Conservation (phyloP, 768 basidiomycete genomes). For the Leccinum disarticulatum region DNA sequence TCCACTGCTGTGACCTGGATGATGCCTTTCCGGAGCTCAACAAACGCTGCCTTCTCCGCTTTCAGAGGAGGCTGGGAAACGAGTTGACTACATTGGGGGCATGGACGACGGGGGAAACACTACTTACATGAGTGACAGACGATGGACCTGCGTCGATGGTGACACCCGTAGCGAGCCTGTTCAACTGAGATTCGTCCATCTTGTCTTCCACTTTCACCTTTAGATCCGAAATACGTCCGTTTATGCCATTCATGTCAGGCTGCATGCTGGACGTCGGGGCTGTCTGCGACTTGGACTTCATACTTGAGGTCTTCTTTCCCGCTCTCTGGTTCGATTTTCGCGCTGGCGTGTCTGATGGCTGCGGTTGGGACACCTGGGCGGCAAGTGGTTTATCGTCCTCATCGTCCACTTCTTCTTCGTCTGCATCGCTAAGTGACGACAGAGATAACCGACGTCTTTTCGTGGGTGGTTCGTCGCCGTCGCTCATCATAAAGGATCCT, state of each 20-base stretch:
- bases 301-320: conserved; percentile 58
- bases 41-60: conserved; percentile 73
- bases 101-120: background rate
- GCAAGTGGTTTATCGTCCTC: conserved; percentile 61
- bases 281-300: conserved; percentile 60
- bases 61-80: conserved; percentile 49
- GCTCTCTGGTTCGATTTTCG: conserved; percentile 40
- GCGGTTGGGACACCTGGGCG: conserved; percentile 39
- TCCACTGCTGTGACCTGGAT: conserved; percentile 85
- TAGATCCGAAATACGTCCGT: conserved; percentile 49
- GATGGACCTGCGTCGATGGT: conserved; percentile 64
- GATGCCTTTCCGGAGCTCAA: conserved; percentile 79
- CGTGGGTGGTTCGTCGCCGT: conserved; percentile 45
- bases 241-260: conserved; percentile 38
- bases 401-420: conserved; percentile 50
- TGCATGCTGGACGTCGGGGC: conserved; percentile 46
- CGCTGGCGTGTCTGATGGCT: conserved; percentile 30
- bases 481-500: conserved; percentile 46
- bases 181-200: conserved; percentile 76
- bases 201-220: conserved; percentile 75
- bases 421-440: conserved; percentile 49
- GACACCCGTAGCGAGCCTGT: conserved; percentile 76
- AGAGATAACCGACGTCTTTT: conserved; percentile 60
- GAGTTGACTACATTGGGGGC: conserved; percentile 1
- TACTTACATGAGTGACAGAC: conserved; percentile 48